phyloP scores from a whole-genome alignment of 768 basidiomycete species.

The Sistotremastrum niveocremeum region DNA sequence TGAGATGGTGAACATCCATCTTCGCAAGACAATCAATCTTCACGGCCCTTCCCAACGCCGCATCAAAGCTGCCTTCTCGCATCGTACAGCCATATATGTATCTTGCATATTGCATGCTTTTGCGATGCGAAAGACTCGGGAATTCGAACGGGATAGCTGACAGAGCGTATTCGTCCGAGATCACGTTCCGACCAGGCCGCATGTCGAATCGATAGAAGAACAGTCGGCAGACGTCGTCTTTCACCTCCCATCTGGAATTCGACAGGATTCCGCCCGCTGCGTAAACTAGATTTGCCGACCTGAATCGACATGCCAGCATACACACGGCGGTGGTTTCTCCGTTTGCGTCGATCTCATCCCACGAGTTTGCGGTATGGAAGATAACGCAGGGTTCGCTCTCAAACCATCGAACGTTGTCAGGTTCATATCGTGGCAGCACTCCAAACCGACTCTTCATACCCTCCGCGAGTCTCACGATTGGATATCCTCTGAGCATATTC shows the following conservation, averaged over 20 bases:
- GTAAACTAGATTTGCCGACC: conserved; percentile 22
- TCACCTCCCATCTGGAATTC: conserved; percentile 5
- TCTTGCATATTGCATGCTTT: conserved; percentile 15
- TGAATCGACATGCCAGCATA: conserved; percentile 22
- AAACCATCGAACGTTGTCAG: conserved; percentile 8
- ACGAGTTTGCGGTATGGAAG: conserved; percentile 26
- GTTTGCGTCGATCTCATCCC: conserved; percentile 14
- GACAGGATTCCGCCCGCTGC: conserved; percentile 19
- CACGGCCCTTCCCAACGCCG: conserved; percentile 22
- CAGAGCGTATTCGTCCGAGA: conserved; percentile 19
- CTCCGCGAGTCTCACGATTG: conserved; percentile 22
- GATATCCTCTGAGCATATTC: conserved; percentile 11
- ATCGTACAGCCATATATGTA: conserved; percentile 27
- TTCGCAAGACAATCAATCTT: conserved; percentile 28
- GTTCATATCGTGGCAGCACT: conserved; percentile 18
- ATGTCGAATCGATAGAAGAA: conserved; percentile 21
- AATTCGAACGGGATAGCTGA: conserved; percentile 25
- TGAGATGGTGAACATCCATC: conserved; percentile 18
- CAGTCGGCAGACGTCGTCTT: conserved; percentile 18
- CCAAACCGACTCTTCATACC: conserved; percentile 20
- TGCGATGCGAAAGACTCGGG: conserved; percentile 15
- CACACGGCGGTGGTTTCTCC: conserved; percentile 11
- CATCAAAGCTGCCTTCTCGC: conserved; percentile 20
- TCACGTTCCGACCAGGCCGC: conserved; percentile 2
- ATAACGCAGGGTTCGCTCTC: conserved; percentile 20